Conservation (phyloP, 169 alveolate genomes). For the Plasmodium yoelii region DNA sequence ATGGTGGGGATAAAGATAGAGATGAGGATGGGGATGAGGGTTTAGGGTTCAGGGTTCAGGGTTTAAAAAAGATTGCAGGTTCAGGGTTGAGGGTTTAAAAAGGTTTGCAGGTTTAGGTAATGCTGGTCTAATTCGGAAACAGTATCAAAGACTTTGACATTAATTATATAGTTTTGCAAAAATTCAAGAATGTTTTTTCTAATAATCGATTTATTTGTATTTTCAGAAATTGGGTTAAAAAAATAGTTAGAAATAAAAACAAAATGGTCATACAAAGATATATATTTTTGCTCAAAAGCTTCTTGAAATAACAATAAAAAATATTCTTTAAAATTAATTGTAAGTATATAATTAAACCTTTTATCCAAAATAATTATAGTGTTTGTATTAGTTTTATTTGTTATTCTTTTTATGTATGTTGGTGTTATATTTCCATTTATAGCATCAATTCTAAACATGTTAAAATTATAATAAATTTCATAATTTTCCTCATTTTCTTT, state of each 20-base stretch:
- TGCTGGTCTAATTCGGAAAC: neutral
- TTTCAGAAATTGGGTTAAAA: neutral
- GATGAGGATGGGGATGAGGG: too few species aligned
- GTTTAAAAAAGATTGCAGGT: too few species aligned
- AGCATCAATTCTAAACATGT: conserved; percentile 18
- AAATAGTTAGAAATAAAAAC: neutral
- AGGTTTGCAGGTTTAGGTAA: neutral
- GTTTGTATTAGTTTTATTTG: neutral
- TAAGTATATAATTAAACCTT: conserved; percentile 36
- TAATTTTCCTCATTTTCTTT: neutral
- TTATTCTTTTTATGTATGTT: neutral
- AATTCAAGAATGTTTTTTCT: neutral
- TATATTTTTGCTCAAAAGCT: conserved; percentile 8
- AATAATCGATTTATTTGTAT: neutral
- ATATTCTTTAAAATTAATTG: conserved; percentile 11
- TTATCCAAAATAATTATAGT: conserved; percentile 3
- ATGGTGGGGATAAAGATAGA: too few species aligned
- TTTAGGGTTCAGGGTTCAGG: too few species aligned
- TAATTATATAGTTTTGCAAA: neutral
- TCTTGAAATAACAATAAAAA: conserved; percentile 31
- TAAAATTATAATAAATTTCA: neutral
- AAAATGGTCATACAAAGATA: conserved; percentile 13
- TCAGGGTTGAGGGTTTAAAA: too few species aligned
- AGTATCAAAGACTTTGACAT: neutral
- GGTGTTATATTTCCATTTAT: neutral